phyloP scores from a whole-genome alignment of 257 asterid species.

The Ajuga chamaepitys region DNA sequence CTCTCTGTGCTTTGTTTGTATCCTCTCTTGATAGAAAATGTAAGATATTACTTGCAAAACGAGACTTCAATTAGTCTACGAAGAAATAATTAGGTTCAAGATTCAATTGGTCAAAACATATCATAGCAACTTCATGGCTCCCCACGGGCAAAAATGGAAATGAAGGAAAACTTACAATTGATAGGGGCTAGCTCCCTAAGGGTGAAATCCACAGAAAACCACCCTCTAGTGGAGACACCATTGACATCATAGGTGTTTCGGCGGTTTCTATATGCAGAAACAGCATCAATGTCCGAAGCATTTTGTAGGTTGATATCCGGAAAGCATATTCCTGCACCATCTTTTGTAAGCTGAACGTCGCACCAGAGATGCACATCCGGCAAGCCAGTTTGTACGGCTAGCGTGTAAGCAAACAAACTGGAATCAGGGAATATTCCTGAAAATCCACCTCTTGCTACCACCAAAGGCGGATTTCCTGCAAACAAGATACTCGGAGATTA shows the following conservation, averaged over 20 bases:
- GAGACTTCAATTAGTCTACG: neutral
- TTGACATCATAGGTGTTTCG: conserved; percentile 40
- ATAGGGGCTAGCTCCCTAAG: conserved; percentile 35
- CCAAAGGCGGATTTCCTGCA: conserved; percentile 67
- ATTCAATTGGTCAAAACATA: no score
- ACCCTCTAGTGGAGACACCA: conserved; percentile 47
- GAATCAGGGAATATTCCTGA: conserved; percentile 78
- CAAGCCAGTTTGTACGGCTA: conserved; percentile 30
- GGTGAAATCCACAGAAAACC: conserved; percentile 66
- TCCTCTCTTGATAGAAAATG: no score
- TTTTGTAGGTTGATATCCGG: conserved; percentile 57
- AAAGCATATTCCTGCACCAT: conserved; percentile 69
- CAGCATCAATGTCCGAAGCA: conserved; percentile 20
- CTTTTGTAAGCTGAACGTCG: conserved; percentile 82
- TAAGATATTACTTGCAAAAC: no score
- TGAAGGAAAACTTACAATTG: conserved; percentile 37
- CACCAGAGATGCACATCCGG: conserved; percentile 46
- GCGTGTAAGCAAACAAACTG: conserved; percentile 38
- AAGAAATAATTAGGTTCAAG: neutral
- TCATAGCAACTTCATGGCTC: neutral
- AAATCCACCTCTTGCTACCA: conserved; percentile 74
- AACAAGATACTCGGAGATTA: neutral
- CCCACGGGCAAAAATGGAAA: neutral
- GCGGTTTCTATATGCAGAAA: conserved; percentile 4
- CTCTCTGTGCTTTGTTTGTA: no score